These are phyloP conservation scores for Xanthoparmelia taractica DNA, from an alignment of 495 filamentous ascomycete genomes.

Conservation along the genomic window DNA sequence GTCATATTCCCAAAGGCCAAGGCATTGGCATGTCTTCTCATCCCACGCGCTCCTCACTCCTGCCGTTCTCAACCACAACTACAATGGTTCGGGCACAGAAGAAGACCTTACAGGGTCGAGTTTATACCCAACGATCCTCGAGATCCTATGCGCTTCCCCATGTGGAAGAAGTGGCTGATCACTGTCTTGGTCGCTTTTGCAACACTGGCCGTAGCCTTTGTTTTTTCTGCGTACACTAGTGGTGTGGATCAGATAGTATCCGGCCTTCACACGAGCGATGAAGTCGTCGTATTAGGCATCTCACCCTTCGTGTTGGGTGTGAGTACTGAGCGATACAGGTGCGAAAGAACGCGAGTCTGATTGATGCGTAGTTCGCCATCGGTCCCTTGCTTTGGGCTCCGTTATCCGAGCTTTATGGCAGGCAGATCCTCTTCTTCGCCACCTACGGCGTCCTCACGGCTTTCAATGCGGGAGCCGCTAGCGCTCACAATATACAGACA, in stretches of 20 bases:
- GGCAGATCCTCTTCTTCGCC: conserved; percentile 58
- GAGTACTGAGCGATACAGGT: conserved; percentile 42
- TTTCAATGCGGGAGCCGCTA: conserved; percentile 60
- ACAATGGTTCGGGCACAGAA: conserved; percentile 61
- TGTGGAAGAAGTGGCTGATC: conserved; percentile 61
- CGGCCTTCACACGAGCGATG: conserved; percentile 52
- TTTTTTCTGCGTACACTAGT: conserved; percentile 68
- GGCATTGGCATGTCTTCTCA: conserved; percentile 39
- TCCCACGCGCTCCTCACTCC: conserved; percentile 41
- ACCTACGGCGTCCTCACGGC: conserved; percentile 57
- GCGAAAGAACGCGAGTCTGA: conserved; percentile 5
- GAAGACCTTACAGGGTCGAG: conserved; percentile 65
- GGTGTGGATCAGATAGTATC: conserved; percentile 54
- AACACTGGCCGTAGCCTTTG: conserved; percentile 67
- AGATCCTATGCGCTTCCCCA: conserved; percentile 61
- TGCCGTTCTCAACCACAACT: conserved; percentile 42
- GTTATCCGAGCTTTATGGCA: conserved; percentile 63
- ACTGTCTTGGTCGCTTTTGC: conserved; percentile 57
- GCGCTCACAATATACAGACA: conserved; percentile 53
- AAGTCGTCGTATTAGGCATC: conserved; percentile 58
- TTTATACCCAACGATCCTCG: conserved; percentile 65
- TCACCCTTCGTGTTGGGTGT: conserved; percentile 72
- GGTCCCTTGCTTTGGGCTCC: conserved; percentile 53
- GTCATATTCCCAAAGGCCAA: not conserved
- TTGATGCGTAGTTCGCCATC: conserved; percentile 33